A percentile compares a stretch with the other conserved stretches of the same genome.
phyloP scores from a whole-genome alignment of 176 grass and related monocot genomes.

The Areca catechu region DNA sequence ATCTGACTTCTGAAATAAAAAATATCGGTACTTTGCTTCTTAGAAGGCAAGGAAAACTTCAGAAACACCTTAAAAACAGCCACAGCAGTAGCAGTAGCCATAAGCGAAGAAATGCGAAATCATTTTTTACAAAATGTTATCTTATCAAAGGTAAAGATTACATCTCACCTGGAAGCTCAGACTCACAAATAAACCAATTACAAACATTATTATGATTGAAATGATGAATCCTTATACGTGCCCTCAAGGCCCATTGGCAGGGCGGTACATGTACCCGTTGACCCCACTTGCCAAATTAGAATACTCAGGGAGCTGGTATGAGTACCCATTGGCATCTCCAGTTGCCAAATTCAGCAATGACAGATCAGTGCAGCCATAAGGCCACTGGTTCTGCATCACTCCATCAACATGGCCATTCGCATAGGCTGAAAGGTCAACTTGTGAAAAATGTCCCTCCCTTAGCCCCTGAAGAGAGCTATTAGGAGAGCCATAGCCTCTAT shows the following conservation, averaged over 20 bases:
- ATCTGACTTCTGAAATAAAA: too few species aligned
- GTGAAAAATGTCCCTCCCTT: constrained; percentile 43
- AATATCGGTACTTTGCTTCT: too few species aligned
- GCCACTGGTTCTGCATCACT: constrained; percentile 48
- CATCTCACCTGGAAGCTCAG: constrained; percentile 45
- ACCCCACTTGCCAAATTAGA: constrained; percentile 28
- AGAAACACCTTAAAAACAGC: too few species aligned
- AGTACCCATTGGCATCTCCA: constrained; percentile 41
- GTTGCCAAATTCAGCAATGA: constrained; percentile 29
- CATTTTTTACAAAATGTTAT: constrained; percentile 38
- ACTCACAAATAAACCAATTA: constrained; percentile 38
- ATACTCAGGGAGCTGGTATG: constrained; percentile 42
- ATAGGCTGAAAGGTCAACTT: constrained; percentile 48
- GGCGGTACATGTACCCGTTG: constrained; percentile 47
- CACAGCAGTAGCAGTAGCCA: too few species aligned
- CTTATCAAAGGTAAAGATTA: constrained; percentile 28
- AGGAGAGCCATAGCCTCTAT: constrained; percentile 26
- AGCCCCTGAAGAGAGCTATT: constrained; percentile 31
- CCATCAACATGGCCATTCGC: constrained; percentile 48
- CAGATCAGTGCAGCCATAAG: constrained; percentile 32
- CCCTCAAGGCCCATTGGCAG: constrained; percentile 55
- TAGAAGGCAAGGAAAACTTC: too few species aligned
- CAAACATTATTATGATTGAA: constrained; percentile 49
- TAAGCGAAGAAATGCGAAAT: constrained; percentile 11
- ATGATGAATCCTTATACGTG: constrained; percentile 23